phyloP scores from a whole-genome alignment of 176 grass and related monocot species.

The Dactylis glomerata region DNA sequence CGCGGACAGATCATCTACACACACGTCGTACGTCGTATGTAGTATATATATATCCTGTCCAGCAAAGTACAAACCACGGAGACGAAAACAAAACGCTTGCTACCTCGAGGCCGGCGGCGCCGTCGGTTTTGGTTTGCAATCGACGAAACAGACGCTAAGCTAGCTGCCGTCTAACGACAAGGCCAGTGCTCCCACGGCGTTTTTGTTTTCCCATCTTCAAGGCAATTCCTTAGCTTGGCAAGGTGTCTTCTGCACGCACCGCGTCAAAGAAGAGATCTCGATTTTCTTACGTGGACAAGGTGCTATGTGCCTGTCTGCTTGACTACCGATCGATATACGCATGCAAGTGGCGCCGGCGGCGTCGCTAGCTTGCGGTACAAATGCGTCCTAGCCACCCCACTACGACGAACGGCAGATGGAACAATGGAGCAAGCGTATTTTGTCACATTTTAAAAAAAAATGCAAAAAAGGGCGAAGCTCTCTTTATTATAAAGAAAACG shows the following conservation, averaged over 20 bases:
- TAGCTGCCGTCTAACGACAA: background rate
- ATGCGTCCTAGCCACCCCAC: background rate
- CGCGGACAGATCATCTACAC: background rate
- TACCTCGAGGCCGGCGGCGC: background rate
- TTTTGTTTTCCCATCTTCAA: background rate
- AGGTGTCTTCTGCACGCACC: background rate
- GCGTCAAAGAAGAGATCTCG: background rate
- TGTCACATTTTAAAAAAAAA: no score
- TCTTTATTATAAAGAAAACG: no score
- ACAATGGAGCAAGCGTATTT: no score
- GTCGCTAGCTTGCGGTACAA: background rate
- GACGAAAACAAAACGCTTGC: background rate
- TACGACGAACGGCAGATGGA: background rate
- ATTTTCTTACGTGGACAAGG: background rate
- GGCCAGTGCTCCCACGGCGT: background rate
- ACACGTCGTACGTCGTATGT: no score
- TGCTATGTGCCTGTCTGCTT: no score
- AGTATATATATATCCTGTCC: background rate
- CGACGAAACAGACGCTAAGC: background rate
- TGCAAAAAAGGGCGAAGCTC: no score
- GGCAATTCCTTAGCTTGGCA: background rate
- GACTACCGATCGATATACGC: background rate
- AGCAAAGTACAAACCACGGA: background rate
- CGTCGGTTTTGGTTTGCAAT: background rate
- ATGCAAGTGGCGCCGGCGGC: background rate